Conservation (phyloP, 768 basidiomycete species). For the Pleurotus pulmonarius region DNA sequence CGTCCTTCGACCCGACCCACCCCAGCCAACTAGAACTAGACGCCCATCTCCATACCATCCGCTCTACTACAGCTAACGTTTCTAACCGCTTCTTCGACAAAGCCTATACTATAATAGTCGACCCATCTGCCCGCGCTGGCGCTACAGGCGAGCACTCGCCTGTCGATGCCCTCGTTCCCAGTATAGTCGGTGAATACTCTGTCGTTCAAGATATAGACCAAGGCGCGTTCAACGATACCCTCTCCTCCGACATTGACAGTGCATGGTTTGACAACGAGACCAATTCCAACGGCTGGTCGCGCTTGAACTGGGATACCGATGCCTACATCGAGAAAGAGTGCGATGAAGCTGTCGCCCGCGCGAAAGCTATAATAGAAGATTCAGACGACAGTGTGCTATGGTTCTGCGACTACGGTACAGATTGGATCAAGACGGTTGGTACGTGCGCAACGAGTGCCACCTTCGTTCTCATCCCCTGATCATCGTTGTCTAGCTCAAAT, state of each 20-base stretch:
- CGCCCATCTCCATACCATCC: constrained; percentile 72
- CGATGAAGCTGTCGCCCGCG: constrained; percentile 51
- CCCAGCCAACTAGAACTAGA: constrained; percentile 39
- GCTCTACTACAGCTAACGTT: constrained; percentile 55
- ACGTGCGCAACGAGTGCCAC: constrained; percentile 20
- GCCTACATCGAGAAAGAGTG: constrained; percentile 54
- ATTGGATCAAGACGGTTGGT: constrained; percentile 84
- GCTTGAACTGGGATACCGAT: constrained; percentile 76
- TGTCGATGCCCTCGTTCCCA: constrained; percentile 86
- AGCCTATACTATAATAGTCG: constrained; percentile 75
- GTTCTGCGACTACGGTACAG: constrained; percentile 78
- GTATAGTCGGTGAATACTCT: constrained; percentile 81
- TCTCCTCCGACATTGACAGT: background rate
- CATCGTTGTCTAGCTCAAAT: constrained; percentile 27
- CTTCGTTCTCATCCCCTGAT: background rate
- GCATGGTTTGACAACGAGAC: background rate
- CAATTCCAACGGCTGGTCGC: constrained; percentile 41
- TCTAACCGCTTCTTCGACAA: constrained; percentile 93
- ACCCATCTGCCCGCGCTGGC: constrained; percentile 80
- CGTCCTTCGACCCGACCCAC: constrained; percentile 22
- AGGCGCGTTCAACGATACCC: constrained; percentile 30
- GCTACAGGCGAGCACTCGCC: constrained; percentile 90
- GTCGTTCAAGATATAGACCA: constrained; percentile 64
- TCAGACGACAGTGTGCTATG: constrained; percentile 83
- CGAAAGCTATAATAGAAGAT: constrained; percentile 58